A percentile compares a stretch with the other conserved stretches of the same genome.
phyloP scores from a whole-genome alignment of 1,139 yeast genomes.

The Suhomyces anneliseae region DNA sequence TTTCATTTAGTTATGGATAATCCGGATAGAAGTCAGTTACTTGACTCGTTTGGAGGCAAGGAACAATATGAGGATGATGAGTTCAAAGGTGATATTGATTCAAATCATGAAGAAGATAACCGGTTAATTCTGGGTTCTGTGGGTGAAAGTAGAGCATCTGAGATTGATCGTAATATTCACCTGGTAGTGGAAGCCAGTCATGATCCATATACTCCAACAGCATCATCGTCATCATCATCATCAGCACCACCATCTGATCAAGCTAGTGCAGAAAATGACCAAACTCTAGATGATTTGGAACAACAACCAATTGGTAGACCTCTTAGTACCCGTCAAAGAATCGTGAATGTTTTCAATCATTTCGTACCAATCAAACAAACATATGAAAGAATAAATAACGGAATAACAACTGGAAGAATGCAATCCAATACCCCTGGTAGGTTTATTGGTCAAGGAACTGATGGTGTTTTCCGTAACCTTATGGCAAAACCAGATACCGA shows the following conservation, averaged over 20 bases:
- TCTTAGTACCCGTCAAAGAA: constrained; percentile 30
- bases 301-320: constrained; percentile 18
- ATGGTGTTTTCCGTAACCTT: constrained; percentile 91
- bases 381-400: constrained; percentile 46
- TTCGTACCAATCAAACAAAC: constrained; percentile 45
- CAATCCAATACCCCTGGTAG: constrained; percentile 46
- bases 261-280: not conserved
- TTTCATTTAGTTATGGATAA: not conserved
- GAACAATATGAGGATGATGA: constrained; percentile 1
- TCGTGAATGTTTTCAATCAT: constrained; percentile 34
- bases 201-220: not conserved
- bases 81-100: not conserved
- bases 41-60: constrained; percentile 9
- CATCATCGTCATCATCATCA: constrained; percentile 1
- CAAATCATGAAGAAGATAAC: constrained; percentile 2
- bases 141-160: constrained; percentile 1
- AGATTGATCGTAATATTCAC: constrained; percentile 4
- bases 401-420: constrained; percentile 46
- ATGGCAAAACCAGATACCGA: constrained; percentile 81
- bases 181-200: constrained; percentile 1
- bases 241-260: not conserved
- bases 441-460: constrained; percentile 60
- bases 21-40: constrained; percentile 4
- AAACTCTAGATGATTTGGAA: constrained; percentile 18
- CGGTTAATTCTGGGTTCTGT: not conserved